phyloP scores from a whole-genome alignment of 192 early-diverging fungal genomes.

The Haplosporangium gracile region DNA sequence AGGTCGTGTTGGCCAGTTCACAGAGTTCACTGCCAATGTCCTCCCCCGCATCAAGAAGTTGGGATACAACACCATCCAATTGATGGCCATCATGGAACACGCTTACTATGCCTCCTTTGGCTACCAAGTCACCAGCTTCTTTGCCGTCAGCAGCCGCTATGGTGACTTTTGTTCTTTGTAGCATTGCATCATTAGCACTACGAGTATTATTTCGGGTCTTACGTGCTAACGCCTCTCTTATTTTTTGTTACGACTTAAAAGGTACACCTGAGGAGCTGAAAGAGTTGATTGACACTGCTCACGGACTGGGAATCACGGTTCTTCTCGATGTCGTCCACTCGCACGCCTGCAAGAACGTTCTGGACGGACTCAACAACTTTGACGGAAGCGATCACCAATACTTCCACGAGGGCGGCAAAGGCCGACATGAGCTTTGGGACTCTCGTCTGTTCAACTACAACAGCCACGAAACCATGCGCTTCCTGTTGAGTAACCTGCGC shows the following conservation, averaged over 20 bases:
- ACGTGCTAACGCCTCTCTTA: background rate
- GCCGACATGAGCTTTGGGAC: constrained; percentile 95
- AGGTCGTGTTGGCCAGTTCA: constrained; percentile 84
- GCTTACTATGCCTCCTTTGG: constrained; percentile 99
- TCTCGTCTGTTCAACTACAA: constrained; percentile 96
- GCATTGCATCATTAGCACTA: background rate
- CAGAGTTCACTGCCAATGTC: constrained; percentile 89
- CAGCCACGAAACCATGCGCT: constrained; percentile 91
- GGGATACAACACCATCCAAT: constrained; percentile 86
- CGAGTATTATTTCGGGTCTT: background rate
- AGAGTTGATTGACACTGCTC: constrained; percentile 92
- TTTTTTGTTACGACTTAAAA: background rate
- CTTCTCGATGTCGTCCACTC: constrained; percentile 97
- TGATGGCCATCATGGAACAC: constrained; percentile 98
- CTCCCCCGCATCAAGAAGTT: constrained; percentile 89
- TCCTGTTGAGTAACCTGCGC: constrained; percentile 94
- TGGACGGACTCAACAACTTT: constrained; percentile 95
- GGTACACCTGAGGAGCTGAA: constrained; percentile 92
- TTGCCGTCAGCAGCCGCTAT: constrained; percentile 92
- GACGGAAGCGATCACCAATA: constrained; percentile 97
- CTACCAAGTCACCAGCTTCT: constrained; percentile 98
- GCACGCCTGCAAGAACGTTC: constrained; percentile 94
- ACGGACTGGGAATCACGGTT: constrained; percentile 88
- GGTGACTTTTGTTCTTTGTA: constrained; percentile 56
- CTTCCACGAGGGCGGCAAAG: constrained; percentile 91